A percentile compares a stretch with the other conserved stretches of the same genome.
phyloP scores from a whole-genome alignment of 2,329 filamentous ascomycete species.

The Pyricularia sp. region DNA sequence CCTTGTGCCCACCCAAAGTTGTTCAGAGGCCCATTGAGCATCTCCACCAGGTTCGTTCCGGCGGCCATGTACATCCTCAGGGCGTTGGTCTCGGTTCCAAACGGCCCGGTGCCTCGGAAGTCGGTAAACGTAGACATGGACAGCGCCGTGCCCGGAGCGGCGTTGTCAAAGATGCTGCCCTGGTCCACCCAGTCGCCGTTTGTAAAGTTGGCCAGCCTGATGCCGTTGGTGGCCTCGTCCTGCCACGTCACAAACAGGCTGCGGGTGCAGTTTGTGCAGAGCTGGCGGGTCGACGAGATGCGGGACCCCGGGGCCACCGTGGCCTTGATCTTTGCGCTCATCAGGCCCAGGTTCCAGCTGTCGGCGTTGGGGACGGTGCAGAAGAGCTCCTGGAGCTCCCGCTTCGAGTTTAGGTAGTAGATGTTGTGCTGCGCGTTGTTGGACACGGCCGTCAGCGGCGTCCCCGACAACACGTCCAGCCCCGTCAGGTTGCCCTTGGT shows the following conservation, averaged over 20 bases:
- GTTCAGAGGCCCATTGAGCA: neutral
- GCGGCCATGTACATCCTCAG: neutral
- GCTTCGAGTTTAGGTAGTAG: constrained; percentile 3
- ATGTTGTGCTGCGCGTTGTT: neutral
- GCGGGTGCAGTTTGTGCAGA: neutral
- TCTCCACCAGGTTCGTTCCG: constrained; percentile 1
- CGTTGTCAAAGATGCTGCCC: neutral
- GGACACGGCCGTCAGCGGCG: neutral
- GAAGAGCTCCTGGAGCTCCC: constrained; percentile 3
- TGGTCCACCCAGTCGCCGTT: neutral
- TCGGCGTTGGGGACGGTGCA: neutral
- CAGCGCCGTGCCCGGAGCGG: neutral
- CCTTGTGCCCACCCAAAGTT: constrained; percentile 1
- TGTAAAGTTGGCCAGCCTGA: constrained; percentile 2
- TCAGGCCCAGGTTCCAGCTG: neutral
- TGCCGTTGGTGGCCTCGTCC: neutral
- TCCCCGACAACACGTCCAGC: neutral
- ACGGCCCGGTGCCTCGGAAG: constrained; percentile 1
- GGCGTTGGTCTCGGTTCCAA: constrained; percentile 1
- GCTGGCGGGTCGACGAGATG: neutral
- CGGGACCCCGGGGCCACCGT: neutral
- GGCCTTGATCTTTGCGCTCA: neutral
- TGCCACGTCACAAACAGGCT: constrained; percentile 1
- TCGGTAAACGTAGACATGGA: neutral
- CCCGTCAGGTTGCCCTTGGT: too few relatives aligned